Evolutionary conservation across 208 protist genomes (phyloP), one percentile per base, ranked within the genome.

Genomic region (Acanthamoeba royreba): DNA sequence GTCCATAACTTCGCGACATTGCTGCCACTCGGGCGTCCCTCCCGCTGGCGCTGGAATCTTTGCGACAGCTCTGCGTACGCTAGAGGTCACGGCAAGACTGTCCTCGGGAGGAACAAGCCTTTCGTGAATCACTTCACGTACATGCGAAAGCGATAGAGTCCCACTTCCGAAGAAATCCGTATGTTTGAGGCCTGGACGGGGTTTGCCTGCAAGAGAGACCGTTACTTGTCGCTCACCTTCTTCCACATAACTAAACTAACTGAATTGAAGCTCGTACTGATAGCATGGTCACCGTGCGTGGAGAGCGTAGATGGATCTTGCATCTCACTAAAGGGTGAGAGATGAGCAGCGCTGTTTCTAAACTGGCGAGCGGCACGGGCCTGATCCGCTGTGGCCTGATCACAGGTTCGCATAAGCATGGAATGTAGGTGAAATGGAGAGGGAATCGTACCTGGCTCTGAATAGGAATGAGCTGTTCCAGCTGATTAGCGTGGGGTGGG

Each of bases 391-490:
- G 63, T 92, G 1, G 63, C 53, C 49, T 77, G 49, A 22, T 77
- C 66, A 28, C n/a, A 13, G 22, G 15, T n/a, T 77, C 35, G 31
- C 13, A 52, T 38, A 53, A n/a, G n/a, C n/a, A n/a, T n/a, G n/a
- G n/a, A n/a, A n/a, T n/a, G n/a, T n/a, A n/a, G n/a, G n/a, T n/a
- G n/a, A n/a, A n/a, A n/a, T 28, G 9, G 40, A 3, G 47, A 52
- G 7, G 47, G 43, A 52, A 77, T 8, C 22, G 13, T 72, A 66
- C 55, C 87, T 92, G 61, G 87, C 87, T 92, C 38, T 92, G 87
- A 7, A 92, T 92, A 28, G 87, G 87, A 28, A 92, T 92, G 28
- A 92, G 58, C 43, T 92, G 87, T 38, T 92, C 87, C 25, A 92
- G 87, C 35, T 92, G 87, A 9, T 19, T 38, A 17, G 87, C 87